Conservation (phyloP, 192 early-diverging fungal genomes). For the Cetraspora pellucida region DNA sequence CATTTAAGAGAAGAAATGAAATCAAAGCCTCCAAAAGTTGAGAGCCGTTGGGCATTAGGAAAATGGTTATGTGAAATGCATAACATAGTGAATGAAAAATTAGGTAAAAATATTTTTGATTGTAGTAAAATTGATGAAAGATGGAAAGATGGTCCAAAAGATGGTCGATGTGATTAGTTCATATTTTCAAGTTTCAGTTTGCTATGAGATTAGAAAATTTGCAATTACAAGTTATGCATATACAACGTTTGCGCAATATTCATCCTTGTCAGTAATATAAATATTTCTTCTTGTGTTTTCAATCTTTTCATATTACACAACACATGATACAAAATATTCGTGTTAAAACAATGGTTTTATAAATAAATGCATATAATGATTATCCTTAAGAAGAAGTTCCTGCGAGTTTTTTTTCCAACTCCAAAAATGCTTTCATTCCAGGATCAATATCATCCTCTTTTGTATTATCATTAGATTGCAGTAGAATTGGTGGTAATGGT, state of each 20-base stretch:
- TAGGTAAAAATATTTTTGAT: conserved; percentile 91
- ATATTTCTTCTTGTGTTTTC: too few relatives aligned
- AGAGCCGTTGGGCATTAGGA: conserved; percentile 64
- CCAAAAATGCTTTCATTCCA: conserved; percentile 56
- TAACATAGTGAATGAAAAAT: conserved; percentile 90
- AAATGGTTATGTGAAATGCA: conserved; percentile 94
- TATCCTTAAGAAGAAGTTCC: not conserved
- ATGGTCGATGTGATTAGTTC: conserved; percentile 71
- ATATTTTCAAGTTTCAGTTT: too few relatives aligned
- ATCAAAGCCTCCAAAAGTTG: conserved; percentile 75
- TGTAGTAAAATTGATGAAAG: conserved; percentile 92
- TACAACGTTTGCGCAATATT: too few relatives aligned
- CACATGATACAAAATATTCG: too few relatives aligned
- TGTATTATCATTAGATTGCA: not conserved
- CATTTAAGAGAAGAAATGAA: conserved; percentile 82
- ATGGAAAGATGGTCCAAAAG: conserved; percentile 80
- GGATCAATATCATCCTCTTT: conserved; percentile 52
- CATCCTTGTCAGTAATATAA: too few relatives aligned
- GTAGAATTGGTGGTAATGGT: conserved; percentile 17
- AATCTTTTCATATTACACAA: too few relatives aligned
- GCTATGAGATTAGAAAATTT: too few relatives aligned
- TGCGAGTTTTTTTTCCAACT: conserved; percentile 47
- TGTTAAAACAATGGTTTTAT: too few relatives aligned
- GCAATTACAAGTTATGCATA: too few relatives aligned
- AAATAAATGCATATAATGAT: too few relatives aligned